Percentiles rank a stretch among this genome's conserved stretches.
These are phyloP conservation scores for Delitschia confertaspora DNA, from an alignment of 495 filamentous ascomycete species.

Conservation along the genomic window DNA sequence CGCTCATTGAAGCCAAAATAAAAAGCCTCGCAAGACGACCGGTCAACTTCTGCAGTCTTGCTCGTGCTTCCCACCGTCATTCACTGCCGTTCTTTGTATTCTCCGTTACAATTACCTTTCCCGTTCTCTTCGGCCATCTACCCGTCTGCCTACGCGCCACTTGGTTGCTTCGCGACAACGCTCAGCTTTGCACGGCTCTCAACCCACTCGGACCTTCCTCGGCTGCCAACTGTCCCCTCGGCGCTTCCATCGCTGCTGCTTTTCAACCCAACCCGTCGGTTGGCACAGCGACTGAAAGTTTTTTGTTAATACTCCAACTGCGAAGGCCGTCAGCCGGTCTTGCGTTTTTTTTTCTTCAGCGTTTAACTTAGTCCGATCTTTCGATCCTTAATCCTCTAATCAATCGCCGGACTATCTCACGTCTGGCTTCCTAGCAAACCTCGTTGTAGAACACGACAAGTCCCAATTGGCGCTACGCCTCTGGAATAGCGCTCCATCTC, in stretches of 20 bases:
- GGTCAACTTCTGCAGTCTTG: too few relatives aligned
- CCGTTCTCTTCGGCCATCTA: too few relatives aligned
- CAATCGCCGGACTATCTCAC: constrained; percentile 7
- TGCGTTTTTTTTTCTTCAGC: constrained; percentile 3
- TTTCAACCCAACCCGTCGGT: not conserved
- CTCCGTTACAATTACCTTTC: too few relatives aligned
- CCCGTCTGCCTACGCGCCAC: too few relatives aligned
- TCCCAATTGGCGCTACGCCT: constrained; percentile 2
- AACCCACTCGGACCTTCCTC: not conserved
- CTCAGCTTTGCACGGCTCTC: not conserved
- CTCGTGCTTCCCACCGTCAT: too few relatives aligned
- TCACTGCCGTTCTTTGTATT: too few relatives aligned
- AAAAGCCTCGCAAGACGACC: too few relatives aligned
- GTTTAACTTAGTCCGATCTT: constrained; percentile 10
- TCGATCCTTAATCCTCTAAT: constrained; percentile 31
- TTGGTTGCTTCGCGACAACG: constrained; percentile 4
- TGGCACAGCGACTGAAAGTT: not conserved
- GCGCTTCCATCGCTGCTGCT: constrained; percentile 4
- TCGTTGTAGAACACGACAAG: constrained; percentile 8
- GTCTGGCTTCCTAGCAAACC: constrained; percentile 13
- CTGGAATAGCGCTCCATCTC: constrained; percentile 4
- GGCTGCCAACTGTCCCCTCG: not conserved
- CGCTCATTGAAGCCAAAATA: too few relatives aligned
- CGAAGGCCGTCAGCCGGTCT: constrained; percentile 6
- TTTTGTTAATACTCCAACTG: constrained; percentile 3